Base-by-base conservation (phyloP, 345 rosid species). In the Camelina laxa region DNA sequence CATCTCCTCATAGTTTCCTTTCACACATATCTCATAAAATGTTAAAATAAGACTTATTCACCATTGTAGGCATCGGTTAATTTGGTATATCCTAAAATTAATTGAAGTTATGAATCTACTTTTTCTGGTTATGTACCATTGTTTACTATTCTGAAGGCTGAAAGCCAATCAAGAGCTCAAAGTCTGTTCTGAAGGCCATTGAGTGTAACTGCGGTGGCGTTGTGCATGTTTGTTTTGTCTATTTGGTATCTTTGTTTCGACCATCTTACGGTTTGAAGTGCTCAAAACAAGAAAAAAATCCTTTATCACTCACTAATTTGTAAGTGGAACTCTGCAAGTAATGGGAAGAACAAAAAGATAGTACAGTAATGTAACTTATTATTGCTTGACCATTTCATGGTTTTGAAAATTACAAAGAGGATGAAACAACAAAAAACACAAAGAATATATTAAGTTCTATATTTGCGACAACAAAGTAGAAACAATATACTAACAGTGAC, bases 401-500 rank as follows among this genome's bases (percentile, higher is more conserved):
- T 20, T 24, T 65, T 31, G 56, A 54, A 30, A 10, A 20, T 35
- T 57, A 73, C 71, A 64, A 44, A 56, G 36, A 9, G 19, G 16
- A 15, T 10, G 22, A 9, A 6, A 24, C 30, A 27, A 27, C 4
- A 35, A 3, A 13, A 3, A 30, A 54, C 15, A 73, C 7, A 17
- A 65, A 1, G 5, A 47, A 66, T 12, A 48, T 17, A 49, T 65
- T 65, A 57, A 4, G 19, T 55, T 47, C 60, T 57, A 65, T n/a
- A 12, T 45, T 62, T 16, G 21, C n/a, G 51, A 74, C 60, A 24
- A 58, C 53, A 41, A 68, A 24, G 27, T 24, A 24, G 3, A 24
- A 24, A 21, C 47, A 39, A 61, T 54, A 75, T 41, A 60, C 48
- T 75, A 53, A 68, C 31, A 36, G 11, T 12, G 21, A 63, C 64